These are phyloP conservation scores for Exophiala phaeomuriformis DNA, from an alignment of 2,329 filamentous ascomycete species.

Conservation along the genomic window DNA sequence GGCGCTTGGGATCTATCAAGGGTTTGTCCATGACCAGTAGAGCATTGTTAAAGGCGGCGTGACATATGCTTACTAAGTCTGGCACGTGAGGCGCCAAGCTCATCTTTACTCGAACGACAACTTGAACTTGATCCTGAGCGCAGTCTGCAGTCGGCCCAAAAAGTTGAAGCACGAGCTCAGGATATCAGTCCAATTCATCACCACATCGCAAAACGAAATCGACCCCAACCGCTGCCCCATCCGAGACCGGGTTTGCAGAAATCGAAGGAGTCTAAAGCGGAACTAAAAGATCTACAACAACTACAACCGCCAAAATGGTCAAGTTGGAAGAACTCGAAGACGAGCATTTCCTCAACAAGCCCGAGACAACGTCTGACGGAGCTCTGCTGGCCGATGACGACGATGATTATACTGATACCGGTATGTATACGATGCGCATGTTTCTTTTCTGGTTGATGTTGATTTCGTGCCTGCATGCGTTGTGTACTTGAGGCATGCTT, in stretches of 20 bases:
- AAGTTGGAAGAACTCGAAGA: constrained; percentile 95
- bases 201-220: too few species aligned
- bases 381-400: constrained; percentile 49
- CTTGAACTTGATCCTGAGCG: too few species aligned
- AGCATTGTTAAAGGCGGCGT: too few species aligned
- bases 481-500: constrained; percentile 1
- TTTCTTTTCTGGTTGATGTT: not conserved
- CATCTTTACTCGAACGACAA: too few species aligned
- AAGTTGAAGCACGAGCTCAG: too few species aligned
- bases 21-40: too few species aligned
- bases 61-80: too few species aligned
- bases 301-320: constrained; percentile 57
- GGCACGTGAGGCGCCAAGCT: too few species aligned
- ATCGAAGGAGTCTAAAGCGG: not conserved
- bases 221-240: not conserved
- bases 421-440: constrained; percentile 45
- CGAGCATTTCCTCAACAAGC: constrained; percentile 78
- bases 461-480: constrained; percentile 2
- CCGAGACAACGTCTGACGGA: constrained; percentile 55
- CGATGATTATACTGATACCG: constrained; percentile 86
- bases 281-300: not conserved
- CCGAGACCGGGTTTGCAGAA: not conserved
- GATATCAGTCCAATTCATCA: too few species aligned
- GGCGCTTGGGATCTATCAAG: too few species aligned
- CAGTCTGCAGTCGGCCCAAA: too few species aligned